Evolutionary conservation across 2,329 filamentous ascomycete species (phyloP).

Genomic region (Calycina herbarum): DNA sequence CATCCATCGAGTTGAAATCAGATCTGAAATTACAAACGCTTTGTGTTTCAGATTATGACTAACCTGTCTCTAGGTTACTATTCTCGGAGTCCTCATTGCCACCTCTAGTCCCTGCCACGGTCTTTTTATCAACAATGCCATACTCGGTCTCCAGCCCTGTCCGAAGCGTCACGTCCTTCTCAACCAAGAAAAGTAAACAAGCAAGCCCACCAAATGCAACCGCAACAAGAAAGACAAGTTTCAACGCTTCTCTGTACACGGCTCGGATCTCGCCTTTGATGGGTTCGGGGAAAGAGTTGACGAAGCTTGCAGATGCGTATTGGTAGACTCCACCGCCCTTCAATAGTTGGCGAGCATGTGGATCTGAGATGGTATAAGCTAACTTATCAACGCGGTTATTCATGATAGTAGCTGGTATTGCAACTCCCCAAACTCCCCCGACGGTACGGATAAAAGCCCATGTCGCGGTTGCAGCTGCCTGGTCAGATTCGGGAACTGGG

Average conservation of each 20-base stretch:
- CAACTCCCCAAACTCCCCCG: conserved; percentile 47
- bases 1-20: too few species aligned
- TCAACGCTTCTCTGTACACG: conserved; percentile 7
- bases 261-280: neutral
- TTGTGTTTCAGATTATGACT: too few species aligned
- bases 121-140: conserved; percentile 10
- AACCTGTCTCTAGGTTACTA: too few species aligned
- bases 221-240: conserved; percentile 14
- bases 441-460: conserved; percentile 46
- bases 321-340: conserved; percentile 15
- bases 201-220: conserved; percentile 13
- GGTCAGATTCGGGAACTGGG: conserved; percentile 37
- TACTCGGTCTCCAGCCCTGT: conserved; percentile 18
- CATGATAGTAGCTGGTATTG: conserved; percentile 35
- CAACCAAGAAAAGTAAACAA: conserved; percentile 14
- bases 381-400: conserved; percentile 10
- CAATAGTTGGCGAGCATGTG: neutral
- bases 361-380: neutral
- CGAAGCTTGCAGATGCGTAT: conserved; percentile 9
- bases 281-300: conserved; percentile 6
- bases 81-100: neutral
- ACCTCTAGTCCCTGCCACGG: neutral
- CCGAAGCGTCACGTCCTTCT: conserved; percentile 16
- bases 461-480: conserved; percentile 17
- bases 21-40: too few species aligned